Evolutionary conservation across 2,329 filamentous ascomycete species (phyloP).

Genomic region (Neofusicoccum parvum): DNA sequence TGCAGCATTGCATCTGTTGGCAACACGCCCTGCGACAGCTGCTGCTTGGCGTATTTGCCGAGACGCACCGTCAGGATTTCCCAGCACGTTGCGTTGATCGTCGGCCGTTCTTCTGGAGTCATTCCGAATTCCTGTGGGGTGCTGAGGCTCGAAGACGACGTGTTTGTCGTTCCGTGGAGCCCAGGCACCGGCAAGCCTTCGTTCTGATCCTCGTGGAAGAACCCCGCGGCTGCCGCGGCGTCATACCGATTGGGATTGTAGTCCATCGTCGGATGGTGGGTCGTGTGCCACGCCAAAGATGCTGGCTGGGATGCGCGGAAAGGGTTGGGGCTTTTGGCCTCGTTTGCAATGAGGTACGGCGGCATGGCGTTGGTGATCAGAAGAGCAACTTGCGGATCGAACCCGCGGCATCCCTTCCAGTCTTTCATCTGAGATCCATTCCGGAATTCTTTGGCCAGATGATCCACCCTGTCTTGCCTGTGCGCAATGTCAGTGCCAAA

Average conservation of each 20-base stretch:
- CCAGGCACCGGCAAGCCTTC: not conserved
- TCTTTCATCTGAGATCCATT: slow-evolving; percentile 55
- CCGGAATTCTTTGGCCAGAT: slow-evolving; percentile 58
- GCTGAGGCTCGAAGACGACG: not conserved
- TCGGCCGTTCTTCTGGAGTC: not conserved
- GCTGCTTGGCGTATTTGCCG: slow-evolving; percentile 47
- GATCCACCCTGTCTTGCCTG: slow-evolving; percentile 57
- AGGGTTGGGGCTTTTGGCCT: slow-evolving; percentile 36
- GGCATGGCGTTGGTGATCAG: slow-evolving; percentile 56
- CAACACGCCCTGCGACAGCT: slow-evolving; percentile 39
- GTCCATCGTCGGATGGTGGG: slow-evolving; percentile 29
- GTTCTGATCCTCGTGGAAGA: slow-evolving; percentile 7
- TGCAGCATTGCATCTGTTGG: slow-evolving; percentile 55
- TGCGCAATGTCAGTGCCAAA: slow-evolving; percentile 39
- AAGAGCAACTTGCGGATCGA: slow-evolving; percentile 51
- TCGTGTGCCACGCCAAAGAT: slow-evolving; percentile 32
- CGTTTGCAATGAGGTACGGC: slow-evolving; percentile 53
- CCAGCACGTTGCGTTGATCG: slow-evolving; percentile 47
- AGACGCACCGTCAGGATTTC: slow-evolving; percentile 52
- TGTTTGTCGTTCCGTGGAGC: not conserved
- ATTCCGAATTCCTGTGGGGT: not conserved
- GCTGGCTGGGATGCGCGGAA: slow-evolving; percentile 48
- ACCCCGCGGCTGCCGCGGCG: slow-evolving; percentile 3
- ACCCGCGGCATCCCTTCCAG: slow-evolving; percentile 59
- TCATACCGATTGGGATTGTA: not conserved